Evolutionary conservation across 228 moss, liverwort and hornwort species (phyloP).

Genomic region (Sphagnum magellanicum): DNA sequence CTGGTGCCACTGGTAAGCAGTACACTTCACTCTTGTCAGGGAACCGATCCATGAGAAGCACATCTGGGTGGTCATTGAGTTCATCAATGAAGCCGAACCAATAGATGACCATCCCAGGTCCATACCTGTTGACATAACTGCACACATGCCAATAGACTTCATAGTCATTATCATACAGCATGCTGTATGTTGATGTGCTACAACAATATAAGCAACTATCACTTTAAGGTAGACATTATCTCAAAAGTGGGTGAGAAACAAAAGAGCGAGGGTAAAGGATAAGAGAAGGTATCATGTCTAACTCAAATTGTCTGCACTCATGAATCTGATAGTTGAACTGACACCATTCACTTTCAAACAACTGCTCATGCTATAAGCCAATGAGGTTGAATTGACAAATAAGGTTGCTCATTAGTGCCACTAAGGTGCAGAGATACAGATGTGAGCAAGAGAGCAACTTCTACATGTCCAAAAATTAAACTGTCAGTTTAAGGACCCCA

Average conservation of each 20-base stretch:
- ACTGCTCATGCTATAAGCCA: not conserved
- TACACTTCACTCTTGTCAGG: conserved; percentile 53
- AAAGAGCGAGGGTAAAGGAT: not conserved
- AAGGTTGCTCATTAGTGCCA: too few species aligned
- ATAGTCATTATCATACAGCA: too few species aligned
- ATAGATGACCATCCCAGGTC: conserved; percentile 69
- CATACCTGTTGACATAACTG: conserved; percentile 78
- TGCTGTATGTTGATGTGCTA: too few species aligned
- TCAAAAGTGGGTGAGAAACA: not conserved
- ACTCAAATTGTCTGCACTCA: too few species aligned
- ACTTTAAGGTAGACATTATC: not conserved
- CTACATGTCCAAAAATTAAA: too few species aligned
- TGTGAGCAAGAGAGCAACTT: too few species aligned
- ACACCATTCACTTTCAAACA: not conserved
- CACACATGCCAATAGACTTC: conserved; percentile 3
- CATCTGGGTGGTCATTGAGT: conserved; percentile 54
- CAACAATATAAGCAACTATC: too few species aligned
- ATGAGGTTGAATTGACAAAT: too few species aligned
- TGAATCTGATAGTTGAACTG: too few species aligned
- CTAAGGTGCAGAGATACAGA: too few species aligned
- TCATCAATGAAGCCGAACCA: conserved; percentile 67
- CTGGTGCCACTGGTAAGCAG: conserved; percentile 34
- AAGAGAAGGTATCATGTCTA: not conserved
- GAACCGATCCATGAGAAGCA: conserved; percentile 62
- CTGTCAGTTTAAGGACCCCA: not conserved